Percentiles rank a stretch among this genome's conserved stretches.
These are phyloP conservation scores for Solanum pimpinellifolium DNA, from an alignment of 257 asterid genomes.

Conservation along the genomic window DNA sequence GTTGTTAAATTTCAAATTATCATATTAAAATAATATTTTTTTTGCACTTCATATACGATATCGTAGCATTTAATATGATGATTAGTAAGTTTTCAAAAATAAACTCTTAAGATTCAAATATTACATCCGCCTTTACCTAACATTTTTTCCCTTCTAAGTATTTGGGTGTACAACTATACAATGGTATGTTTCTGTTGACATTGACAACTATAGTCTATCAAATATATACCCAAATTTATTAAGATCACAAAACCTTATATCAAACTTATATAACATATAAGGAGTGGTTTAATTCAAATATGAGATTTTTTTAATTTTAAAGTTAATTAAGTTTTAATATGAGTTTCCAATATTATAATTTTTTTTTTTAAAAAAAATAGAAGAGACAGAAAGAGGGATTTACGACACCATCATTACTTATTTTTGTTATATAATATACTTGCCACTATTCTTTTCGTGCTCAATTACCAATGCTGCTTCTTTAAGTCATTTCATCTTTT, in stretches of 20 bases:
- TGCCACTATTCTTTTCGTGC: not conserved
- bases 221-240: not conserved
- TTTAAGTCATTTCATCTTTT: not conserved
- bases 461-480: constrained; percentile 10
- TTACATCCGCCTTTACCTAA: not conserved
- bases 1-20: not conserved
- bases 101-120: not conserved
- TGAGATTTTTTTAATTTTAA: too few relatives aligned
- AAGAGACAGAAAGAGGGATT: not conserved
- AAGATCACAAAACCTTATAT: not conserved
- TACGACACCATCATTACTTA: not conserved
- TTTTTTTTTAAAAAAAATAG: not conserved
- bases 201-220: not conserved
- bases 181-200: not conserved
- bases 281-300: accelerated
- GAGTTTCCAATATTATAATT: too few relatives aligned
- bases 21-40: not conserved
- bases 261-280: not conserved
- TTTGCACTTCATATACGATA: not conserved
- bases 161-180: not conserved
- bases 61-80: not conserved
- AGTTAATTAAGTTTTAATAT: too few relatives aligned
- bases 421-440: not conserved
- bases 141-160: not conserved
- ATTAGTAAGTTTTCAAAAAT: not conserved